phyloP scores from a whole-genome alignment of 108 stramenopile species.

The Stephanodiscus minutulus region DNA sequence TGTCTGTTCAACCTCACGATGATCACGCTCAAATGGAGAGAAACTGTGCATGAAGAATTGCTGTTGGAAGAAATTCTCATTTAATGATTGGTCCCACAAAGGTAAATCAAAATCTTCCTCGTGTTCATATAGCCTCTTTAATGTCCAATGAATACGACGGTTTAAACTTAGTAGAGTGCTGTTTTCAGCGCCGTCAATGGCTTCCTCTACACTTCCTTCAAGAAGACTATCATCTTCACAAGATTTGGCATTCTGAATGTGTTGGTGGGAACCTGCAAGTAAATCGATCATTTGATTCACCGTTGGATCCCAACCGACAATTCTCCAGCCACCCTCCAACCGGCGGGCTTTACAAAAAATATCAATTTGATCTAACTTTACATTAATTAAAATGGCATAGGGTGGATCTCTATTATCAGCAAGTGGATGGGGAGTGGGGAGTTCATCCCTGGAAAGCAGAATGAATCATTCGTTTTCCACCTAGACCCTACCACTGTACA shows the following conservation, averaged over 20 bases:
- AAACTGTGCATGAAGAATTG: conserved; percentile 27
- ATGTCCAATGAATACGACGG: conserved; percentile 12
- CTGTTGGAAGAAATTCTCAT: conserved; percentile 11
- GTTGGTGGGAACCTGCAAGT: conserved; percentile 16
- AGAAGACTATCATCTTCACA: background rate
- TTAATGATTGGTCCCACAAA: conserved; percentile 1
- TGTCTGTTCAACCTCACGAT: background rate
- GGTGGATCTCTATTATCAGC: conserved; percentile 20
- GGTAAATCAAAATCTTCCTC: background rate
- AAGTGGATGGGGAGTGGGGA: too few relatives aligned
- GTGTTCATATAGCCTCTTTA: conserved; percentile 9
- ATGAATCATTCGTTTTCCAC: conserved; percentile 15
- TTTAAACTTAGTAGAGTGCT: conserved; percentile 6
- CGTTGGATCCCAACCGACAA: background rate
- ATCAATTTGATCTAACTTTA: conserved; percentile 30
- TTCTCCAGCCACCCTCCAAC: conserved; percentile 32
- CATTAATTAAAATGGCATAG: conserved; percentile 39
- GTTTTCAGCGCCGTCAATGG: background rate
- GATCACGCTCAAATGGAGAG: conserved; percentile 14
- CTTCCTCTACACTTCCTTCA: background rate
- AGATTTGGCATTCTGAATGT: conserved; percentile 1
- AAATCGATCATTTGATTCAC: conserved; percentile 25
- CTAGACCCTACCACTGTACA: conserved; percentile 37
- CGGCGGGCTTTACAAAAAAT: conserved; percentile 28
- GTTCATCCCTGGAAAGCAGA: background rate